Evolutionary conservation across 257 asterid species (phyloP).

Genomic region (Nicotiana benthamiana): DNA sequence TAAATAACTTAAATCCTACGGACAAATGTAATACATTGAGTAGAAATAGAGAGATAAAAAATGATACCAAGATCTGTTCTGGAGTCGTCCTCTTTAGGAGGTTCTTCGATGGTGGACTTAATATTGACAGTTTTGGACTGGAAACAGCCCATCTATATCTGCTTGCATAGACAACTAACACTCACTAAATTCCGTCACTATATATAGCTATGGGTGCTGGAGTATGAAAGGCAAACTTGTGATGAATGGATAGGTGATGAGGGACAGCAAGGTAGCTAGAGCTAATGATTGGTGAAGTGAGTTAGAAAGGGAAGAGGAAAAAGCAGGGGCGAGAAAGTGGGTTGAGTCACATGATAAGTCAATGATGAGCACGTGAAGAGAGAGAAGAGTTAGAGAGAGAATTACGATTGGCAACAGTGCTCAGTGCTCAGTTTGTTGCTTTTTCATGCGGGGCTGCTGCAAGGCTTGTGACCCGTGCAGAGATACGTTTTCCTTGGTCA

Average conservation of each 20-base stretch:
- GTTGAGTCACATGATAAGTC: not conserved
- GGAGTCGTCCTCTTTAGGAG: conserved; percentile 54
- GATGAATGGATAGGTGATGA: not conserved
- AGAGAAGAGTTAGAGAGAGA: not conserved
- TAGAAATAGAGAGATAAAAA: not conserved
- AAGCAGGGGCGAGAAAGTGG: not conserved
- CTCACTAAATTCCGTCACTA: not conserved
- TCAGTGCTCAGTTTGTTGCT: not conserved
- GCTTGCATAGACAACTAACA: conserved; percentile 37
- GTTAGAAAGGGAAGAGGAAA: not conserved
- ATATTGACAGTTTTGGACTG: conserved; percentile 97
- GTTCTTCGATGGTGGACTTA: conserved; percentile 73
- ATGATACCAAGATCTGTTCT: conserved; percentile 81
- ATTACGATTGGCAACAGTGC: no score
- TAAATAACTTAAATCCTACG: no score
- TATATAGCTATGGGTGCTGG: not conserved
- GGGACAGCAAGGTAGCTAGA: not conserved
- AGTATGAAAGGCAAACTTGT: not conserved
- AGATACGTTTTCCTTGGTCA: no score
- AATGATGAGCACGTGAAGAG: not conserved
- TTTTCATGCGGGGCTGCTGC: not conserved
- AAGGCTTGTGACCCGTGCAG: no score
- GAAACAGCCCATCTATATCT: conserved; percentile 74
- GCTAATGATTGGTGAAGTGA: not conserved
- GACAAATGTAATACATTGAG: not conserved